Evolutionary conservation across 148 eudicot genomes (phyloP).

Genomic region (Rhododendron mucronatum): DNA sequence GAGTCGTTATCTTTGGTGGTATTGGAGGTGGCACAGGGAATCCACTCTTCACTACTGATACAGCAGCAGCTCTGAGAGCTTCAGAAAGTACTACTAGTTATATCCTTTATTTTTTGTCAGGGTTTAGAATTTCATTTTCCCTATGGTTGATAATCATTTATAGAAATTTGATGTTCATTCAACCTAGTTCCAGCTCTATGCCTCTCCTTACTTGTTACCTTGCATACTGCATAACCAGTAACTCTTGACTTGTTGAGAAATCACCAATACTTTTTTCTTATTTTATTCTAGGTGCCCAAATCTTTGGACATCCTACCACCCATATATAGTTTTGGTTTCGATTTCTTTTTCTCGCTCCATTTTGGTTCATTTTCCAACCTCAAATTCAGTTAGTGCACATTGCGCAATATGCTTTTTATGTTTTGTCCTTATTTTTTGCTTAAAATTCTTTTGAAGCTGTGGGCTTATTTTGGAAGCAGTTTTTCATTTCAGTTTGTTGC

Average conservation of each 20-base stretch:
- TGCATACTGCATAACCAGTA: background rate
- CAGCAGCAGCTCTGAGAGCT: slow-evolving; percentile 96
- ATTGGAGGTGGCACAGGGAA: slow-evolving; percentile 91
- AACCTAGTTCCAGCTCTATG: background rate
- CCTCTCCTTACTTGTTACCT: background rate
- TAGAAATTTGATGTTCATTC: background rate
- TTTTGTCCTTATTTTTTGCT: background rate
- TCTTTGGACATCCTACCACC: background rate
- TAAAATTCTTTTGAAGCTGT: background rate
- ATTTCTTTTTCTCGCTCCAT: background rate
- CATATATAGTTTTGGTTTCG: background rate
- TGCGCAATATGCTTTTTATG: background rate
- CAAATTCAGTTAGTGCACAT: background rate
- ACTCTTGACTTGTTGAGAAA: background rate
- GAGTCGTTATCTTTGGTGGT: slow-evolving; percentile 96
- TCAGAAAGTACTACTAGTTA: slow-evolving; percentile 59
- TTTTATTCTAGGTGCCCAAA: background rate
- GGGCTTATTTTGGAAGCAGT: background rate
- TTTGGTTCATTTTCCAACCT: background rate
- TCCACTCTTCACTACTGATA: slow-evolving; percentile 88
- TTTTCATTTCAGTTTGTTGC: background rate
- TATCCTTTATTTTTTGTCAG: background rate
- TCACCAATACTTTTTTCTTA: background rate
- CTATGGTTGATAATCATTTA: background rate
- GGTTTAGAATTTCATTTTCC: background rate